Evolutionary conservation across 805 yeast genomes (phyloP).

Genomic region (Saccharomycopsis amapae): DNA sequence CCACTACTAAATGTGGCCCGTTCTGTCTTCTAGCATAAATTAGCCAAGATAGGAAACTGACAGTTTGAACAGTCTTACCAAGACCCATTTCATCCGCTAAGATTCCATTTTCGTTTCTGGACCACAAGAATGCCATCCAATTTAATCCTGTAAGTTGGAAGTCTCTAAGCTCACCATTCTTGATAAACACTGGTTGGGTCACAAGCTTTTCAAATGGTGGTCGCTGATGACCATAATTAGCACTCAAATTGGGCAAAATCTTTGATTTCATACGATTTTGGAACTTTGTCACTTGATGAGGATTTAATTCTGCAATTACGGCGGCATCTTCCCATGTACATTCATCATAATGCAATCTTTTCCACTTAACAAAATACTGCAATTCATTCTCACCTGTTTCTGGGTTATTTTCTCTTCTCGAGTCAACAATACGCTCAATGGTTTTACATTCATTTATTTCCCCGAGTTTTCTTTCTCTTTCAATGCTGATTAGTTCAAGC

Average conservation of each 20-base stretch:
- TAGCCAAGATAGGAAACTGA: slow-evolving; percentile 89
- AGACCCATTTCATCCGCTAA: slow-evolving; percentile 98
- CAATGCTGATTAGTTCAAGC: slow-evolving; percentile 87
- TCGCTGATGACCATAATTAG: slow-evolving; percentile 65
- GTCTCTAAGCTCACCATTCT: slow-evolving; percentile 88
- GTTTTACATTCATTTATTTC: slow-evolving; percentile 75
- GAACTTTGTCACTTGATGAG: slow-evolving; percentile 73
- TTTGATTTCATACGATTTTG: slow-evolving; percentile 78
- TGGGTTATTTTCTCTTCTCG: slow-evolving; percentile 55
- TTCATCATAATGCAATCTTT: slow-evolving; percentile 85
- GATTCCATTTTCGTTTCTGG: slow-evolving; percentile 94
- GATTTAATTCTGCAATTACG: slow-evolving; percentile 76
- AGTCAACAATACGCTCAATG: slow-evolving; percentile 85
- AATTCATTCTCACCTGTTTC: slow-evolving; percentile 62
- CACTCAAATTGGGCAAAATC: slow-evolving; percentile 74
- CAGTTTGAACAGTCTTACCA: slow-evolving; percentile 97
- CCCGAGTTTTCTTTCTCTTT: slow-evolving; percentile 76
- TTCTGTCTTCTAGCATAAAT: slow-evolving; percentile 92
- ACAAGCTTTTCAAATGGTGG: slow-evolving; percentile 86
- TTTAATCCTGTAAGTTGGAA: slow-evolving; percentile 96
- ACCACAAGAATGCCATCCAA: slow-evolving; percentile 99
- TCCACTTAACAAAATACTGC: slow-evolving; percentile 89
- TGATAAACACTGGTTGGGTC: slow-evolving; percentile 82
- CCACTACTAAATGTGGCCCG: slow-evolving; percentile 96
- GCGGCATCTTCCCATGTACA: slow-evolving; percentile 96